Percentiles rank a stretch among this genome's conserved stretches.
Evolutionary conservation across 306 rosid species (phyloP).

Genomic region (Rubus idaeus): DNA sequence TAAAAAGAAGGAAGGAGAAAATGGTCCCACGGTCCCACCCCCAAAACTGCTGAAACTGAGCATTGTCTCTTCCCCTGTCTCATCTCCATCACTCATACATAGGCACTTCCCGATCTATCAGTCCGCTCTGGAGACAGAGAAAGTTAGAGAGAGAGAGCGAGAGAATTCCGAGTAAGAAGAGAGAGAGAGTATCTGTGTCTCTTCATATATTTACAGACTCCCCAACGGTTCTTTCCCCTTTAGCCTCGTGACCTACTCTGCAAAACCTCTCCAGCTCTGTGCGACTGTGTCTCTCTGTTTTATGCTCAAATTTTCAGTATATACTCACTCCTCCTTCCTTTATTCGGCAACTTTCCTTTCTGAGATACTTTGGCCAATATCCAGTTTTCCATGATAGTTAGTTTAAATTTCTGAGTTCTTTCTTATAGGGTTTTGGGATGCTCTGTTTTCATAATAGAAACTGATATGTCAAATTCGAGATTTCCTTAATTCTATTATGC

Average conservation of each 20-base stretch:
- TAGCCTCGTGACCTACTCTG: conserved; percentile 44
- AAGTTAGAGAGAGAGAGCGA: neutral
- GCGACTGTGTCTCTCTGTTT: neutral
- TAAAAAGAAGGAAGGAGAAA: conserved; percentile 4
- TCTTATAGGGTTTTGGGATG: conserved; percentile 27
- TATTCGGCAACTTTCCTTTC: conserved; percentile 33
- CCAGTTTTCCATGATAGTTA: conserved; percentile 4
- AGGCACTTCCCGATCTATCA: conserved; percentile 7
- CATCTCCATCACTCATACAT: conserved; percentile 31
- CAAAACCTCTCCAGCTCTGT: conserved; percentile 6
- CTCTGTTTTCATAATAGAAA: conserved; percentile 1
- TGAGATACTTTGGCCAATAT: conserved; percentile 14
- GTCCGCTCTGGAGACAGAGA: neutral
- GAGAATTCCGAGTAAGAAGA: too few species aligned
- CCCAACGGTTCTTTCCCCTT: conserved; percentile 38
- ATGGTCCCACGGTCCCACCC: conserved; percentile 76
- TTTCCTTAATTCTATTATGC: neutral
- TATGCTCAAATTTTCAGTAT: neutral
- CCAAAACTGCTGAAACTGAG: conserved; percentile 51
- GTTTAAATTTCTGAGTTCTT: conserved; percentile 8
- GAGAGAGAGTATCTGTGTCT: conserved; percentile 11
- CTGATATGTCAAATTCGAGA: neutral
- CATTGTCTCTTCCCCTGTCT: conserved; percentile 69
- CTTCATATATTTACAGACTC: conserved; percentile 27
- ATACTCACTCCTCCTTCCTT: conserved; percentile 9